phyloP scores from a whole-genome alignment of 78 protist species.

The Mastigamoeba balamuthi region DNA sequence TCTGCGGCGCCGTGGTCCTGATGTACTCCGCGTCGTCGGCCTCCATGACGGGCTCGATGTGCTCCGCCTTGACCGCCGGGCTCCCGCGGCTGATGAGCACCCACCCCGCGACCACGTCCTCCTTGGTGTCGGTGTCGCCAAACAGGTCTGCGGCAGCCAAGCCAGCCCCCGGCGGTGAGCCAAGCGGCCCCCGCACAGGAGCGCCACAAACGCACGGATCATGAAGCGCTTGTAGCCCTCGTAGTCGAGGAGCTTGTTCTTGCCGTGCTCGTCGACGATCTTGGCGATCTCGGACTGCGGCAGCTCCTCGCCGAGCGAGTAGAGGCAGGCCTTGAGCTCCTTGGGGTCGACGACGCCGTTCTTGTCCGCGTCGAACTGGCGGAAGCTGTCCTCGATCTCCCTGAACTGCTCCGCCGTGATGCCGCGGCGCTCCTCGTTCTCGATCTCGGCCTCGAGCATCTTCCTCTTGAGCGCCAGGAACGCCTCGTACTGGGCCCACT shows the following conservation, averaged over 20 bases:
- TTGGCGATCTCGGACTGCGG: background rate
- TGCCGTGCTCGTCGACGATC: background rate
- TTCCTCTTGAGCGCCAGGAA: background rate
- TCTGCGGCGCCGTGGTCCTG: background rate
- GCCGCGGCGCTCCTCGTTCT: background rate
- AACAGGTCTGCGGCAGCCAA: too few relatives aligned
- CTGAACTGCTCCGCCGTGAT: background rate
- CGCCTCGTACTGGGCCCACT: background rate
- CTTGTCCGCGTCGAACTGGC: background rate
- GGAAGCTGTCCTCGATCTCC: background rate
- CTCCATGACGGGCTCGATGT: background rate
- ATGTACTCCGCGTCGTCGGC: background rate
- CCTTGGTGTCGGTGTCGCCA: background rate
- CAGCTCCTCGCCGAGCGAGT: background rate
- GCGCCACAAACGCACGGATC: too few relatives aligned
- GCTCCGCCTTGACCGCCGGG: background rate
- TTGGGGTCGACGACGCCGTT: background rate
- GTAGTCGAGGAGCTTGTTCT: background rate
- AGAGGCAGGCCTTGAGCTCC: background rate
- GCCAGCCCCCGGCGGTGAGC: too few relatives aligned
- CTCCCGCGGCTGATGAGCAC: background rate
- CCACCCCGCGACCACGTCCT: background rate
- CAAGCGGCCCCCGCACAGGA: too few relatives aligned
- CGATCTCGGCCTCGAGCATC: background rate
- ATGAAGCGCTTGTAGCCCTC: background rate